phyloP scores from a whole-genome alignment of 306 rosid genomes.

The Bauhinia variegata region DNA sequence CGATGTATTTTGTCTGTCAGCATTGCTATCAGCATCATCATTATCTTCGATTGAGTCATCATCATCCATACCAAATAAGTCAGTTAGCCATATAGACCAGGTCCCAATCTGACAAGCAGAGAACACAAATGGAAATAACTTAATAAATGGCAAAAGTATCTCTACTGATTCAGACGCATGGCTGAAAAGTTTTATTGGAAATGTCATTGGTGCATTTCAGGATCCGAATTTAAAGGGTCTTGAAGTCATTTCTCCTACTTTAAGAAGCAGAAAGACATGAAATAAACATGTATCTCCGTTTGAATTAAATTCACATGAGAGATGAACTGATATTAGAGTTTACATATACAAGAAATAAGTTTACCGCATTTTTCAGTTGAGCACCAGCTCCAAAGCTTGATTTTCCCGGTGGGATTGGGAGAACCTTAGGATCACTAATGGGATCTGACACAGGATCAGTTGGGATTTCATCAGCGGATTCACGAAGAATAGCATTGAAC shows the following conservation, averaged over 20 bases:
- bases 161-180: neutral
- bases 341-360: constrained; percentile 19
- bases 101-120: constrained; percentile 75
- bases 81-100: constrained; percentile 97
- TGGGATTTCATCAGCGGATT: constrained; percentile 85
- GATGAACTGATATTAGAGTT: constrained; percentile 1
- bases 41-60: constrained; percentile 60
- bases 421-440: constrained; percentile 79
- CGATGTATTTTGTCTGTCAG: constrained; percentile 55
- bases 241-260: neutral
- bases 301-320: constrained; percentile 8
- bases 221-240: neutral
- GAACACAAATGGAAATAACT: constrained; percentile 24
- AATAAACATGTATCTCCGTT: neutral
- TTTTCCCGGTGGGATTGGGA: constrained; percentile 78
- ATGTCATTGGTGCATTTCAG: neutral
- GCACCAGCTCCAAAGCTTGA: constrained; percentile 96
- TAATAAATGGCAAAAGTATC: neutral
- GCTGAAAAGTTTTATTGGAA: neutral
- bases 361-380: constrained; percentile 88
- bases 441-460: constrained; percentile 97
- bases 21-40: constrained; percentile 42
- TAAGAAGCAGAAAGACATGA: neutral
- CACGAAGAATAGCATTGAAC: constrained; percentile 98
- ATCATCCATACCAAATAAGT: constrained; percentile 76